Conservation (phyloP, 2,329 filamentous ascomycete genomes). For the Endothia cerciana region DNA sequence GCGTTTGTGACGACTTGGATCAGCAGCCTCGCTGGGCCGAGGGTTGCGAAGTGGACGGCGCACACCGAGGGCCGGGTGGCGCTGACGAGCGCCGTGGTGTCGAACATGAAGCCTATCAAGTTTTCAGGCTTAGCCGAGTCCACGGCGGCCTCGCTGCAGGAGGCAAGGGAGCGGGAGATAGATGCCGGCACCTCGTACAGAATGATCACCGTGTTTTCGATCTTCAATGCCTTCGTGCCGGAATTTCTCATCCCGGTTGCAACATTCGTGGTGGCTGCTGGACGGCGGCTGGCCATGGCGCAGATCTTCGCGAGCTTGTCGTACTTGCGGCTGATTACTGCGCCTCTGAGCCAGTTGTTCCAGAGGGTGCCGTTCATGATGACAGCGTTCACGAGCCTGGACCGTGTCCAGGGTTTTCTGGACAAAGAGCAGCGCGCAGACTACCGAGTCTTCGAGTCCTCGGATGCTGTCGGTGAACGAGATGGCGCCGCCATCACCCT, state of each 20-base stretch:
- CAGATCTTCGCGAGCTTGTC: slow-evolving; percentile 25
- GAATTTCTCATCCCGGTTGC: slow-evolving; percentile 16
- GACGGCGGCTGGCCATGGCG: slow-evolving; percentile 7
- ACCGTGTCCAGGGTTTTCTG: slow-evolving; percentile 29
- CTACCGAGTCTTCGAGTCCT: slow-evolving; percentile 14
- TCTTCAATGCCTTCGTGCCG: slow-evolving; percentile 28
- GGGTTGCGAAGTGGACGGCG: slow-evolving; percentile 36
- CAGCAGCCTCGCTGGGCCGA: slow-evolving; percentile 37
- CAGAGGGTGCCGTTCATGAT: slow-evolving; percentile 30
- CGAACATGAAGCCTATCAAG: slow-evolving; percentile 25
- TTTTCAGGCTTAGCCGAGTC: slow-evolving; percentile 27
- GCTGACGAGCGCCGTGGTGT: slow-evolving; percentile 30
- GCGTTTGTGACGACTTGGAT: slow-evolving; percentile 33
- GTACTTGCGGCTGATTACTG: slow-evolving; percentile 24
- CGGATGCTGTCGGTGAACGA: background rate
- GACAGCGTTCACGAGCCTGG: slow-evolving; percentile 25
- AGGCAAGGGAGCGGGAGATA: slow-evolving; percentile 38
- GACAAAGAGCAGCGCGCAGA: slow-evolving; percentile 19
- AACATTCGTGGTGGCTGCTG: slow-evolving; percentile 20
- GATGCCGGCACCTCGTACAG: slow-evolving; percentile 36
- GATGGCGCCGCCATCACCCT: slow-evolving; percentile 19
- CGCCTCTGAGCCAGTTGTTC: slow-evolving; percentile 30
- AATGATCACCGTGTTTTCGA: slow-evolving; percentile 28
- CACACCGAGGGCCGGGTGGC: slow-evolving; percentile 29
- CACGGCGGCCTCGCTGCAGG: slow-evolving; percentile 37